phyloP scores from a whole-genome alignment of 768 basidiomycete species.

The Kwoniella sp. region DNA sequence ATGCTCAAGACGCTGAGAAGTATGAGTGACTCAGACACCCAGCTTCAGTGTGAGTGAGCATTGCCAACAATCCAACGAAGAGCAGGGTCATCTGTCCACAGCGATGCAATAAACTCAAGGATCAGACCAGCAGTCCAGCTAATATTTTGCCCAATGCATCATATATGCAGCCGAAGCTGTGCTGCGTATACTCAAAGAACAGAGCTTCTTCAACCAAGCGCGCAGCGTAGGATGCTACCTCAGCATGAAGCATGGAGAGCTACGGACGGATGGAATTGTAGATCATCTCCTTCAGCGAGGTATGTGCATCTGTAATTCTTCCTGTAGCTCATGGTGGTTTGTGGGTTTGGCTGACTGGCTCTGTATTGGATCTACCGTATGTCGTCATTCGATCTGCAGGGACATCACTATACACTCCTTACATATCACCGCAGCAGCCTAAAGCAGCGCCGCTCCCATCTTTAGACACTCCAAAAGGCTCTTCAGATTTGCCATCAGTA shows the following conservation, averaged over 20 bases:
- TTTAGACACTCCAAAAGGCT: not conserved
- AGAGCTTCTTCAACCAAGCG: conserved; percentile 38
- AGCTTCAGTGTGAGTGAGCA: conserved; percentile 44
- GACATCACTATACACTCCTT: conserved; percentile 39
- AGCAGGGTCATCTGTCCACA: too few relatives aligned
- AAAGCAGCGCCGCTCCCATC: not conserved
- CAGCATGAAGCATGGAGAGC: conserved; percentile 44
- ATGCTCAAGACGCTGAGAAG: conserved; percentile 40
- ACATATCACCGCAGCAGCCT: conserved; percentile 29
- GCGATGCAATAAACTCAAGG: not conserved
- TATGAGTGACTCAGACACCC: conserved; percentile 34
- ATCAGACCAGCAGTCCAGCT: too few relatives aligned
- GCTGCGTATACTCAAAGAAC: conserved; percentile 18
- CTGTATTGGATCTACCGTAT: too few relatives aligned
- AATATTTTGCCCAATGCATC: too few relatives aligned
- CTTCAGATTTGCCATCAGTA: not conserved
- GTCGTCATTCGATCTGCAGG: too few relatives aligned
- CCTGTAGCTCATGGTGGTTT: too few relatives aligned
- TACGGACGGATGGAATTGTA: conserved; percentile 42
- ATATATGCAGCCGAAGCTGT: conserved; percentile 31
- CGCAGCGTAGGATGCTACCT: conserved; percentile 47
- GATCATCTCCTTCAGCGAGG: conserved; percentile 34
- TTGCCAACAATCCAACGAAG: not conserved
- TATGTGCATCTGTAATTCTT: too few relatives aligned
- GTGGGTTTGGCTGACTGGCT: not conserved